Conservation (phyloP, 2,329 filamentous ascomycete species). For the Teratosphaeria epicoccoides region DNA sequence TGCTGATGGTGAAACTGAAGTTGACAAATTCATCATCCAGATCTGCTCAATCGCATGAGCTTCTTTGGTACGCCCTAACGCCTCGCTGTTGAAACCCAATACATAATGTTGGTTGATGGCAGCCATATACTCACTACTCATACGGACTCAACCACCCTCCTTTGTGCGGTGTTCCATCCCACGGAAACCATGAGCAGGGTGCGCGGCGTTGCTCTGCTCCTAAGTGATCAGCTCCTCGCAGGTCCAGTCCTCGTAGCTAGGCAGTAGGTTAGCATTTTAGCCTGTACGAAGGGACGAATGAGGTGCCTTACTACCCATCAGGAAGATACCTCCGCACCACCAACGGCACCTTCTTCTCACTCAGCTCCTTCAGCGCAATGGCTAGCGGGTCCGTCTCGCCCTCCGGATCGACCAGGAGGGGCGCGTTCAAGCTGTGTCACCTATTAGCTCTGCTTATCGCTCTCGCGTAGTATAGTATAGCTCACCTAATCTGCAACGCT, state of each 20-base stretch:
- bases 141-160: neutral
- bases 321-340: slow-evolving; percentile 93
- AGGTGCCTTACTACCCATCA: slow-evolving; percentile 64
- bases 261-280: slow-evolving; percentile 15
- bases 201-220: neutral
- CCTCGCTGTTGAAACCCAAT: neutral
- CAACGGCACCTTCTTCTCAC: slow-evolving; percentile 96
- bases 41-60: neutral
- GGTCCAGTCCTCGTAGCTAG: slow-evolving; percentile 97
- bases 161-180: neutral
- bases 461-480: too few relatives aligned
- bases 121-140: neutral
- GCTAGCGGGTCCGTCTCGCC: slow-evolving; percentile 95
- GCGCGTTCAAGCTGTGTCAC: slow-evolving; percentile 75
- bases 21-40: neutral
- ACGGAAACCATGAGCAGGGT: neutral
- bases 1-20: neutral
- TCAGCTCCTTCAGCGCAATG: slow-evolving; percentile 93
- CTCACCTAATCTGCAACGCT: slow-evolving; percentile 84
- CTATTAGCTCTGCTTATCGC: too few relatives aligned
- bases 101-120: neutral
- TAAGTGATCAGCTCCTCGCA: slow-evolving; percentile 73
- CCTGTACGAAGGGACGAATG: neutral
- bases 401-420: slow-evolving; percentile 89
- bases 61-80: neutral